Evolutionary conservation across 345 rosid genomes (phyloP), one percentile per base, ranked within the genome.

Genomic region (Turnera subulata): DNA sequence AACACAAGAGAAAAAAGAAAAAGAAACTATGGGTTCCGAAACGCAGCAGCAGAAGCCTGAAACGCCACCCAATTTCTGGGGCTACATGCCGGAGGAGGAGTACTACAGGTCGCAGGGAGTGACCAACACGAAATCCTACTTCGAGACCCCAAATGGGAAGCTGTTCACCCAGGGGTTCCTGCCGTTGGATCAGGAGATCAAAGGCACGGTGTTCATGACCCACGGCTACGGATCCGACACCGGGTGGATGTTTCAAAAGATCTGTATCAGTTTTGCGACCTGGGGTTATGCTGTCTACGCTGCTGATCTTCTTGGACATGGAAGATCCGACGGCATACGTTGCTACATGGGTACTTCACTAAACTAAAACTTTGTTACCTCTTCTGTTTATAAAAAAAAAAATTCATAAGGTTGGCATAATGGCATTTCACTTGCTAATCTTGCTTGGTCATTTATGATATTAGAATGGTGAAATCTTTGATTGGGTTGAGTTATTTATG

Each of bases 231-330:
- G 96, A 69, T 86, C 97, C 5, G 99, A 93, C 48, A 80, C 97
- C 0, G 91, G 94, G 1, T 93, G 97, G 99, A 13, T 89, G 69
- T 89, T 93, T 66, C 97, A 86, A 76, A 86, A 85, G 86, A 85
- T 89, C 20, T 89, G 97, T 62, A 93, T 93, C 59, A 82, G 47
- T 49, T 89, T 38, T 37, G 66, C 88, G 1, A 72, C 66, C 23
- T 93, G 97, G 99, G 99, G 99, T n/a, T 93, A 83, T 61, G 96
- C 99, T 25, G 99, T 93, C 59, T 93, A 86, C 64, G 96, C 91
- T 37, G 96, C 97, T 49, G 97, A 93, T 76, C 95, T 93, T 56
- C 86, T 84, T 13, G 97, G 99, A 9, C 99, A 93, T 33, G 99
- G 97, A 64, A 76, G 94, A 62, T 89, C 97, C 1, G 99, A 93